A percentile compares a stretch with the other conserved stretches of the same genome.
Evolutionary conservation across 352 stramenopile species (phyloP).

Genomic region (Pythium inflatum): DNA sequence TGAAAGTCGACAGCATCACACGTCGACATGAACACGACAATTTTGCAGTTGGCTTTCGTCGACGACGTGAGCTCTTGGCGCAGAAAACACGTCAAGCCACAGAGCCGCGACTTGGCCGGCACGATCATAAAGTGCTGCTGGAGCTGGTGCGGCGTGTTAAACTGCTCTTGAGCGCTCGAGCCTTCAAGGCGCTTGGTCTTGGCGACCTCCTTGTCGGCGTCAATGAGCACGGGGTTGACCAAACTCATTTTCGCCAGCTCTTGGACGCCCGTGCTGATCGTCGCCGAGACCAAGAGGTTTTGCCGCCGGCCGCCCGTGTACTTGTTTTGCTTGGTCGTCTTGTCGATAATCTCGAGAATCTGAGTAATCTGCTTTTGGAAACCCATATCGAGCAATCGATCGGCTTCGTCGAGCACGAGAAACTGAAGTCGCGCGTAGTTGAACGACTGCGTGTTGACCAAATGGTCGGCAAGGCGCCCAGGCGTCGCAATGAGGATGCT

Average conservation of each 20-base stretch:
- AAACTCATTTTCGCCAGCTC: conserved; percentile 86
- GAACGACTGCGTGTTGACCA: conserved; percentile 96
- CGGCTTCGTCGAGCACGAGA: conserved; percentile 98
- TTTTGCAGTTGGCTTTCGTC: conserved; percentile 58
- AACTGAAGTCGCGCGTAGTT: conserved; percentile 91
- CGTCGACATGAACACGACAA: conserved; percentile 97
- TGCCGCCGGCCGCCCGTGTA: conserved; percentile 47
- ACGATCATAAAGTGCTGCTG: conserved; percentile 97
- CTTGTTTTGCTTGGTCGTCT: conserved; percentile 55
- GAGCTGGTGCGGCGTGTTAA: conserved; percentile 92
- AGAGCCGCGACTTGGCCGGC: conserved; percentile 93
- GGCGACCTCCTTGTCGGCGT: conserved; percentile 59
- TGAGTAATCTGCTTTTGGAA: conserved; percentile 99
- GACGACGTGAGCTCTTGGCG: conserved; percentile 62
- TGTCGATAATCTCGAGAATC: conserved; percentile 95
- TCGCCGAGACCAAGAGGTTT: conserved; percentile 89
- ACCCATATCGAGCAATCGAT: conserved; percentile 99
- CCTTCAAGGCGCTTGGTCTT: background rate
- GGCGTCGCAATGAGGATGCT: conserved; percentile 98
- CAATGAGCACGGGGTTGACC: conserved; percentile 68
- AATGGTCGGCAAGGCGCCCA: conserved; percentile 94
- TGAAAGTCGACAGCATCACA: conserved; percentile 98
- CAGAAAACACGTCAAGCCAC: conserved; percentile 93
- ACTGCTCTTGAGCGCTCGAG: conserved; percentile 54
- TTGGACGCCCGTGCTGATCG: conserved; percentile 85